phyloP scores from a whole-genome alignment of 495 filamentous ascomycete genomes.

The Talaromyces stipitatus region DNA sequence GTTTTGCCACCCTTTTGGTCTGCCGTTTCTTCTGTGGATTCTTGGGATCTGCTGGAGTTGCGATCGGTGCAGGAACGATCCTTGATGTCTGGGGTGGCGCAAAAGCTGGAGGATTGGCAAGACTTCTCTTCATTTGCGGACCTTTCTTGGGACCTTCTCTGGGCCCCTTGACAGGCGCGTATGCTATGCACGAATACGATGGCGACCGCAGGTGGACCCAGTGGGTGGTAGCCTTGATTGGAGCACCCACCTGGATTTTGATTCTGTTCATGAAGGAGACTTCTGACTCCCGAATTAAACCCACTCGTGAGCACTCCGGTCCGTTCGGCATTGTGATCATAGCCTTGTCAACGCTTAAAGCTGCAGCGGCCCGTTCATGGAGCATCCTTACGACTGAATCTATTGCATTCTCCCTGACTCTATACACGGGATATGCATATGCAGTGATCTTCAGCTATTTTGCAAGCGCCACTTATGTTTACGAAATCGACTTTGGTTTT shows the following conservation, averaged over 20 bases:
- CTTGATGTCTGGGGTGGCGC: slow-evolving; percentile 1
- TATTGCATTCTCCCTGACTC: slow-evolving; percentile 63
- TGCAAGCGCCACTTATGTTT: slow-evolving; percentile 58
- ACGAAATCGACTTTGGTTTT: slow-evolving; percentile 53
- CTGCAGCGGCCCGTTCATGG: neutral
- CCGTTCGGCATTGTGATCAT: neutral
- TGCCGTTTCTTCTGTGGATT: neutral
- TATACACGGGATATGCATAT: slow-evolving; percentile 70
- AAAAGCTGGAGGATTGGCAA: neutral
- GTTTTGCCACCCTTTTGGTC: slow-evolving; percentile 1
- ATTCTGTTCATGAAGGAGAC: slow-evolving; percentile 2
- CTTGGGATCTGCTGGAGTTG: neutral
- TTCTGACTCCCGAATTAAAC: neutral
- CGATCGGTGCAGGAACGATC: slow-evolving; percentile 4
- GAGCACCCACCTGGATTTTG: slow-evolving; percentile 2
- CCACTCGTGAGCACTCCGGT: neutral
- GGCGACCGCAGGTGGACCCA: neutral
- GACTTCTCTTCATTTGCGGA: neutral
- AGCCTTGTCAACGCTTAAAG: slow-evolving; percentile 1
- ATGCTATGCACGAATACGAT: neutral
- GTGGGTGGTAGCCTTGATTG: slow-evolving; percentile 1
- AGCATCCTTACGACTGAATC: slow-evolving; percentile 33
- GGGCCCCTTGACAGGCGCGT: slow-evolving; percentile 1
- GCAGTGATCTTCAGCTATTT: slow-evolving; percentile 79
- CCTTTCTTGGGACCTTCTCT: slow-evolving; percentile 3